A percentile compares a stretch with the other conserved stretches of the same genome.
phyloP scores from a whole-genome alignment of 1,139 yeast genomes.

The Suhomyces guaymorum region DNA sequence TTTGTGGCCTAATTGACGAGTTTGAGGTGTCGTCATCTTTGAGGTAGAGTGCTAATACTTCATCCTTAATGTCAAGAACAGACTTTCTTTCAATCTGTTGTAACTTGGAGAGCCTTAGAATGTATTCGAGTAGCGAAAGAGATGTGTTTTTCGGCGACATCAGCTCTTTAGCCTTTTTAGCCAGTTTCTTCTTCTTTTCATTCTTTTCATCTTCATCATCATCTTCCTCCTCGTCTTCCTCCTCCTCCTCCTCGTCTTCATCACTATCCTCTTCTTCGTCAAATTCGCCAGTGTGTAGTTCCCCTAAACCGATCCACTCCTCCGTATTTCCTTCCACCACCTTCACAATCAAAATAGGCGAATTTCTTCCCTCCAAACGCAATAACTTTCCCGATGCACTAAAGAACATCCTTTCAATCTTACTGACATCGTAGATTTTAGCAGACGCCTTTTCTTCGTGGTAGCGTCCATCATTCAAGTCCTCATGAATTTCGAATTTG shows the following conservation, averaged over 20 bases:
- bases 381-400: constrained; percentile 72
- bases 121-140: constrained; percentile 64
- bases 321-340: constrained; percentile 27
- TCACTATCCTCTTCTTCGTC: constrained; percentile 29
- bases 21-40: constrained; percentile 45
- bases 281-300: constrained; percentile 36
- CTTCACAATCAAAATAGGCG: constrained; percentile 71
- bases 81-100: constrained; percentile 63
- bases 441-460: constrained; percentile 51
- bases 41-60: constrained; percentile 61
- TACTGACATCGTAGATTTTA: constrained; percentile 39
- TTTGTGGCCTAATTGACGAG: constrained; percentile 21
- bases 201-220: constrained; percentile 24
- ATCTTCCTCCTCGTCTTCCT: constrained; percentile 24
- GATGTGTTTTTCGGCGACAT: constrained; percentile 25
- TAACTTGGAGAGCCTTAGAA: constrained; percentile 60
- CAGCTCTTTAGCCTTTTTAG: too few relatives aligned
- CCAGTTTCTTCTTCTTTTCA: constrained; percentile 16
- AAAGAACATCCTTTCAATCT: constrained; percentile 60
- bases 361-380: constrained; percentile 60
- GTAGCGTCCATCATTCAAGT: constrained; percentile 71
- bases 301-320: constrained; percentile 60
- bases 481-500: constrained; percentile 52
- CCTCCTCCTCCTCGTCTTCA: constrained; percentile 30
- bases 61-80: constrained; percentile 61